Evolutionary conservation across 805 yeast species (phyloP).

Genomic region (Hanseniaspora mollemarum): DNA sequence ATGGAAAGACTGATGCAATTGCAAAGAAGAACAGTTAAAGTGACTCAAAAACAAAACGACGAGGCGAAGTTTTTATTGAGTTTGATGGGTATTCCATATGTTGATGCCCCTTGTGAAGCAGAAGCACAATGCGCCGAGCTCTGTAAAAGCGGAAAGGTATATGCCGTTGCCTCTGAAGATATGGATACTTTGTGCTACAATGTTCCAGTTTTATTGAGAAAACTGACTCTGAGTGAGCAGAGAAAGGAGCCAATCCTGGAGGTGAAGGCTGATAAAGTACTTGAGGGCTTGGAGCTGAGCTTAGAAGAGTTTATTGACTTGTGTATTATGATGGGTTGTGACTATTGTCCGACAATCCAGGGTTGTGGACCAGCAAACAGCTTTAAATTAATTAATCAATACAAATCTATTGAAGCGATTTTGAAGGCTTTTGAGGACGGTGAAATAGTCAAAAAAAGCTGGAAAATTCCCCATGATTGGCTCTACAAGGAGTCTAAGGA

Average conservation of each 20-base stretch:
- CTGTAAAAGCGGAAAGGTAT: slow-evolving; percentile 81
- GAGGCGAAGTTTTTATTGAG: slow-evolving; percentile 74
- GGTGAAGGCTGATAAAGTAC: slow-evolving; percentile 51
- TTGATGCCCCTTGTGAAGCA: slow-evolving; percentile 95
- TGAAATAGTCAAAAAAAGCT: slow-evolving; percentile 35
- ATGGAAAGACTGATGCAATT: slow-evolving; percentile 48
- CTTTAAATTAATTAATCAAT: slow-evolving; percentile 72
- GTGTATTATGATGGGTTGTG: slow-evolving; percentile 91
- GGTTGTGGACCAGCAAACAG: slow-evolving; percentile 98
- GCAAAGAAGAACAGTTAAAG: slow-evolving; percentile 82
- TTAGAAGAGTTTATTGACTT: slow-evolving; percentile 71
- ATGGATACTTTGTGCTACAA: slow-evolving; percentile 95
- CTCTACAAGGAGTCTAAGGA: slow-evolving; percentile 81
- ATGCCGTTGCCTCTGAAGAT: slow-evolving; percentile 96
- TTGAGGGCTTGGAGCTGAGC: slow-evolving; percentile 68
- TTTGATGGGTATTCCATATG: slow-evolving; percentile 90
- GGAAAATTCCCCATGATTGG: slow-evolving; percentile 88
- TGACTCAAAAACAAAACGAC: slow-evolving; percentile 80
- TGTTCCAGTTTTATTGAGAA: slow-evolving; percentile 73
- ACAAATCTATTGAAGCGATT: slow-evolving; percentile 67
- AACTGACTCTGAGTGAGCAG: slow-evolving; percentile 87
- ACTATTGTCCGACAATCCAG: slow-evolving; percentile 86
- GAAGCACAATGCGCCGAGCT: slow-evolving; percentile 96
- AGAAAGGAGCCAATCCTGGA: slow-evolving; percentile 87
- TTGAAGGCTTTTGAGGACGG: slow-evolving; percentile 46